Conservation (phyloP, 2,329 filamentous ascomycete species). For the Torrubiella hemipterigena region DNA sequence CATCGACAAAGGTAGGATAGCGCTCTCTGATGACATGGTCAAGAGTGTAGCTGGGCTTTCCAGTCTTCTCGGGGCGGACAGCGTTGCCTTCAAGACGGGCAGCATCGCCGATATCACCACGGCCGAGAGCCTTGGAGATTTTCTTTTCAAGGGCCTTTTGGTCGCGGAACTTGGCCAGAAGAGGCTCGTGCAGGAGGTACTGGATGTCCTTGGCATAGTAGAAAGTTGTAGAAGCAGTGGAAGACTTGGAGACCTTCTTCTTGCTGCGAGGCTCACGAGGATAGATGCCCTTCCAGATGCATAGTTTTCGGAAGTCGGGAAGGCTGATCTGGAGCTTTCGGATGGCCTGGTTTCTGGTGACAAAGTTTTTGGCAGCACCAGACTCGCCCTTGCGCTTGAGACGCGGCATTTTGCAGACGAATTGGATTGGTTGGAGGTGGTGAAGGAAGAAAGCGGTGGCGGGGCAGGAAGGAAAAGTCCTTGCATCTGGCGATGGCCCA, state of each 20-base stretch:
- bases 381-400: slow-evolving; percentile 89
- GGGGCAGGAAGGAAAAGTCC: slow-evolving; percentile 7
- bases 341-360: slow-evolving; percentile 92
- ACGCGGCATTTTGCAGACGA: slow-evolving; percentile 44
- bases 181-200: slow-evolving; percentile 91
- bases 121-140: slow-evolving; percentile 82
- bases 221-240: slow-evolving; percentile 86
- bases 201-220: slow-evolving; percentile 92
- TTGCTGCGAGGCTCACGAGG: slow-evolving; percentile 92
- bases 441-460: too few species aligned
- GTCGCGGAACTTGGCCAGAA: slow-evolving; percentile 89
- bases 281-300: slow-evolving; percentile 99
- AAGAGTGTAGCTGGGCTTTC: slow-evolving; percentile 79
- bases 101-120: slow-evolving; percentile 83
- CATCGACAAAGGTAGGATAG: slow-evolving; percentile 94
- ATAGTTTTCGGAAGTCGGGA: slow-evolving; percentile 93
- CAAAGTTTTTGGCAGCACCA: slow-evolving; percentile 95
- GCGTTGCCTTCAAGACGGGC: slow-evolving; percentile 79
- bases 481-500: slow-evolving; percentile 15
- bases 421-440: slow-evolving; percentile 5
- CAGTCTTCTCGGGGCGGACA: slow-evolving; percentile 76
- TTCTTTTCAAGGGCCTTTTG: slow-evolving; percentile 97
- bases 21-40: slow-evolving; percentile 97
- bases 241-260: slow-evolving; percentile 90
- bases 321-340: slow-evolving; percentile 96